Conservation (phyloP, 305 asterid species). For the Fraxinus sp. region DNA sequence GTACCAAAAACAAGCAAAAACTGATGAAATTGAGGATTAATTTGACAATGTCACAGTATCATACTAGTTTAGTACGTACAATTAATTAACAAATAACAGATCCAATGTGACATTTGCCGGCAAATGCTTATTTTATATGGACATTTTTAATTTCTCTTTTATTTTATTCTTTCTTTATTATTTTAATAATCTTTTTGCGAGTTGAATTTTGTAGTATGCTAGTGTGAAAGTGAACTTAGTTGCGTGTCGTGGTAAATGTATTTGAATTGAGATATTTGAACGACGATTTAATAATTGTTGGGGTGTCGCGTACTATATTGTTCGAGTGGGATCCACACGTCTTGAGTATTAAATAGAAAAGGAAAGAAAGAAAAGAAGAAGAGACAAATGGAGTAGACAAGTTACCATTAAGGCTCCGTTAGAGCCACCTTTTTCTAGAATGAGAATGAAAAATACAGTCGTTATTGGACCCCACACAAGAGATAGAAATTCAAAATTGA, state of each 20-base stretch:
- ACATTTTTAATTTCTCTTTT: neutral
- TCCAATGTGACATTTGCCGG: neutral
- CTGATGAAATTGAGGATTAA: neutral
- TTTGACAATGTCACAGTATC: neutral
- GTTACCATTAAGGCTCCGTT: neutral
- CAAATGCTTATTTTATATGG: neutral
- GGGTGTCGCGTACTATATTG: too few species aligned
- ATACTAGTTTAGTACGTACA: neutral
- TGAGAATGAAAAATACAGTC: too few species aligned
- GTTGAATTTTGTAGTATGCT: neutral
- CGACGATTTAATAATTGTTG: neutral
- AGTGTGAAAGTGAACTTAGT: neutral
- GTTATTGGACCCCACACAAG: too few species aligned
- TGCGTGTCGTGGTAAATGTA: neutral
- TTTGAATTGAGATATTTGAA: neutral
- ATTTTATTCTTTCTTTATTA: neutral
- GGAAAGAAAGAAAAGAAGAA: neutral
- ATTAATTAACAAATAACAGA: neutral
- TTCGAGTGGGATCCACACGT: neutral
- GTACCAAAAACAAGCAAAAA: neutral
- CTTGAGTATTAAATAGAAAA: neutral
- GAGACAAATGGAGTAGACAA: neutral
- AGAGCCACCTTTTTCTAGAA: too few species aligned
- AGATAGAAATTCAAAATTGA: too few species aligned
- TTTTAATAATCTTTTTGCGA: neutral